Evolutionary conservation across 345 rosid genomes (phyloP).

Genomic region (Syzygium oleosum): DNA sequence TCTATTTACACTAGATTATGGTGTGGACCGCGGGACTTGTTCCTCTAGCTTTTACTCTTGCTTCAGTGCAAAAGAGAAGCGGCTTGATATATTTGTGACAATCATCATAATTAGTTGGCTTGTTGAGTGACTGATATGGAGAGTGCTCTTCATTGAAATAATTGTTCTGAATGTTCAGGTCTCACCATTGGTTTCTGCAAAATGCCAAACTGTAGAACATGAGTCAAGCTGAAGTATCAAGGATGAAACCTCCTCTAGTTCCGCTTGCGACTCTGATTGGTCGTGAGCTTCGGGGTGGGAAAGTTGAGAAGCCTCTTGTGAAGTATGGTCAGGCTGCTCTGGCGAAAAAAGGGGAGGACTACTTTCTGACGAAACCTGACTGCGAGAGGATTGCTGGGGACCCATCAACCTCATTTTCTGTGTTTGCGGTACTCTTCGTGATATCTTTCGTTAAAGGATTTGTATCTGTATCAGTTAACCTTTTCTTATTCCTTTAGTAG

Average conservation of each 20-base stretch:
- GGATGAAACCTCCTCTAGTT: slow-evolving; percentile 65
- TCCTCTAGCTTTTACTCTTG: neutral
- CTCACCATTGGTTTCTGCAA: slow-evolving; percentile 5
- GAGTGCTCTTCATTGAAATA: neutral
- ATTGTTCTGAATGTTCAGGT: neutral
- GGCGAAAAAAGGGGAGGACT: slow-evolving; percentile 98
- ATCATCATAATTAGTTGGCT: neutral
- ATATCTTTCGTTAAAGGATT: neutral
- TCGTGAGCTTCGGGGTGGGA: slow-evolving; percentile 81
- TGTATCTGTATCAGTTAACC: neutral
- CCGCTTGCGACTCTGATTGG: slow-evolving; percentile 94
- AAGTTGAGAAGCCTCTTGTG: slow-evolving; percentile 74
- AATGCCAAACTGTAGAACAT: slow-evolving; percentile 50
- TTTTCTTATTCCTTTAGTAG: neutral
- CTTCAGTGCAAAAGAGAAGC: neutral
- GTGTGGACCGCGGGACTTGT: neutral
- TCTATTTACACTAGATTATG: neutral
- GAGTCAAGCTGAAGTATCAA: slow-evolving; percentile 61
- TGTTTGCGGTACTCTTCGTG: slow-evolving; percentile 67
- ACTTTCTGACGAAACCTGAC: slow-evolving; percentile 72
- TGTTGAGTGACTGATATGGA: neutral
- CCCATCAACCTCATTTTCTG: slow-evolving; percentile 76
- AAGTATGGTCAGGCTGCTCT: slow-evolving; percentile 96
- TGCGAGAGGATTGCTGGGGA: slow-evolving; percentile 77
- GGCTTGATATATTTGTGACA: neutral